Percentiles rank a stretch among this genome's conserved stretches.
These are phyloP conservation scores for Psophocarpus tetragonolobus DNA, from an alignment of 306 rosid genomes.

Conservation along the genomic window DNA sequence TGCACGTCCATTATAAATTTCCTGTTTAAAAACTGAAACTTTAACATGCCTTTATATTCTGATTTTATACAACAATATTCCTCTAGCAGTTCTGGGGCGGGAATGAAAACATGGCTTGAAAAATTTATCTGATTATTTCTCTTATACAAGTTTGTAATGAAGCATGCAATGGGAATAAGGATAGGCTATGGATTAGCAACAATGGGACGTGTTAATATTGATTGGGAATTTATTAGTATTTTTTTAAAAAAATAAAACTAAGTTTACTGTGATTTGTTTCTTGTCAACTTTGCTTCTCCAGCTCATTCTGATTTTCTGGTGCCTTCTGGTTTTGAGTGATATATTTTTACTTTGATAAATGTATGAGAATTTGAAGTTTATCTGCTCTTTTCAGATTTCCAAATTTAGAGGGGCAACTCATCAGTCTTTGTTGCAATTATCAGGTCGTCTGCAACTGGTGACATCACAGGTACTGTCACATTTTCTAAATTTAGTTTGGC, in stretches of 20 bases:
- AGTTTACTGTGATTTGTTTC: slow-evolving; percentile 11
- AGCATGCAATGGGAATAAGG: not conserved
- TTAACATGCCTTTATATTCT: not conserved
- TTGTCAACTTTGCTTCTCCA: slow-evolving; percentile 14
- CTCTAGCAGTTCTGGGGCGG: slow-evolving; percentile 1
- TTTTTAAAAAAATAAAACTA: not conserved
- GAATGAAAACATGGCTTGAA: not conserved
- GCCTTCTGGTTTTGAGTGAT: slow-evolving; percentile 5
- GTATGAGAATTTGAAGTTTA: slow-evolving; percentile 4
- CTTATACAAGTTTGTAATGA: not conserved
- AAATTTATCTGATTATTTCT: not conserved
- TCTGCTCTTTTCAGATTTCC: slow-evolving; percentile 51
- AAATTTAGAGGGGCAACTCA: slow-evolving; percentile 63
- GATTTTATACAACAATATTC: not conserved
- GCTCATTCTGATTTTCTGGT: slow-evolving; percentile 5
- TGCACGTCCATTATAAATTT: slow-evolving; percentile 10
- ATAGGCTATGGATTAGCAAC: slow-evolving; percentile 3
- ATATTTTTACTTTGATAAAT: not conserved
- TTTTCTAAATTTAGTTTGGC: slow-evolving; percentile 18
- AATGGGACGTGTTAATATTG: slow-evolving; percentile 8
- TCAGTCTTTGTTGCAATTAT: slow-evolving; percentile 71
- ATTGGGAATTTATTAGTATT: not conserved
- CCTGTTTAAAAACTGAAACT: not conserved
- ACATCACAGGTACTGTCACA: slow-evolving; percentile 67
- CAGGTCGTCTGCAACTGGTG: slow-evolving; percentile 85